Percentiles rank a stretch among this genome's conserved stretches.
Evolutionary conservation across 225 moss, liverwort and hornwort genomes (phyloP).

Genomic region (Physcomitrellopsis africana): DNA sequence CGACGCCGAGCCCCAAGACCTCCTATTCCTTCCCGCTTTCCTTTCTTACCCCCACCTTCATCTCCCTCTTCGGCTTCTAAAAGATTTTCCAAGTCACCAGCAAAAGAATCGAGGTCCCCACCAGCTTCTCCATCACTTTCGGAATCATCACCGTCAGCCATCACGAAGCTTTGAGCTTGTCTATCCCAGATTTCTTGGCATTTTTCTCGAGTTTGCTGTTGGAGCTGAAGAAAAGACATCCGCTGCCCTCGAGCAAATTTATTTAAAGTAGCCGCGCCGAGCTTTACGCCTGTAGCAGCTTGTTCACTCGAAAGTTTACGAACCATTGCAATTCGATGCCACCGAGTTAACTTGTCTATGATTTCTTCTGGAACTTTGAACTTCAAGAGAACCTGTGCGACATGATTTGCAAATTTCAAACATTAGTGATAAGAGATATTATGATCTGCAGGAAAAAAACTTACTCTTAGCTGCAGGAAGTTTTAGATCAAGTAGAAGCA

Average conservation of each 20-base stretch:
- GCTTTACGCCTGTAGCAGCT: slow-evolving; percentile 95
- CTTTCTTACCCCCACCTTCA: slow-evolving; percentile 84
- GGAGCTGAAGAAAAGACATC: slow-evolving; percentile 97
- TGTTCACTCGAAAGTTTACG: slow-evolving; percentile 99
- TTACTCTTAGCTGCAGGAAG: not conserved
- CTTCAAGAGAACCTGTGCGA: slow-evolving; percentile 81
- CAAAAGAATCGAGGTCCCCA: slow-evolving; percentile 96
- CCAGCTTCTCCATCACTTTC: slow-evolving; percentile 97
- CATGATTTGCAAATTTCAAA: not conserved
- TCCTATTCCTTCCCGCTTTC: slow-evolving; percentile 90
- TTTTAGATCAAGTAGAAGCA: slow-evolving; percentile 33
- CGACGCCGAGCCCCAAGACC: slow-evolving; percentile 92
- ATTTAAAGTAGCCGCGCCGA: slow-evolving; percentile 93
- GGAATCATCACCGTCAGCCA: slow-evolving; percentile 91
- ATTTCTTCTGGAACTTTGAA: slow-evolving; percentile 90
- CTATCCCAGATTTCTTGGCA: slow-evolving; percentile 99
- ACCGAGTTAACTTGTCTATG: slow-evolving; percentile 89
- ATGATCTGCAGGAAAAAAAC: not conserved
- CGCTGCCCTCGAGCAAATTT: slow-evolving; percentile 98
- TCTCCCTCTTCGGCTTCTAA: slow-evolving; percentile 98
- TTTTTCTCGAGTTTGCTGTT: slow-evolving; percentile 98
- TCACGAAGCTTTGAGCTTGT: slow-evolving; percentile 87
- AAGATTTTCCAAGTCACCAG: slow-evolving; percentile 97
- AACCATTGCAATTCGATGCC: slow-evolving; percentile 99
- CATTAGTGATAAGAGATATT: not conserved